These are phyloP conservation scores for Senna siamea DNA, from an alignment of 306 rosid genomes.

Conservation along the genomic window DNA sequence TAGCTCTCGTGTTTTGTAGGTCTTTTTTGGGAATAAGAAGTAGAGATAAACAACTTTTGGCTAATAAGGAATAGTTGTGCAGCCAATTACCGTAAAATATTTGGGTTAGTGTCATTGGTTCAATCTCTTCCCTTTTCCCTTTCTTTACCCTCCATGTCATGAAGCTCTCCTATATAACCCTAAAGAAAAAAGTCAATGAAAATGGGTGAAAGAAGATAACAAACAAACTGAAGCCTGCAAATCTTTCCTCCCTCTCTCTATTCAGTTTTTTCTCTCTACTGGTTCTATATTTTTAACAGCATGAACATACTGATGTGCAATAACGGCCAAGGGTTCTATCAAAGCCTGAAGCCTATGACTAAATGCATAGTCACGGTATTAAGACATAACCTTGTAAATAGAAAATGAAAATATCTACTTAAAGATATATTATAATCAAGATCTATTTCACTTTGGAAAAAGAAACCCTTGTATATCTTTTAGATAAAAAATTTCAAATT, in stretches of 20 bases:
- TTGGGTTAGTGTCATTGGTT: background rate
- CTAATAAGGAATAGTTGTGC: background rate
- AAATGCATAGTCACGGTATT: conserved; percentile 9
- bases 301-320: background rate
- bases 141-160: background rate
- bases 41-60: background rate
- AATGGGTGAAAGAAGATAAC: background rate
- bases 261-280: background rate
- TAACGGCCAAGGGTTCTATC: background rate
- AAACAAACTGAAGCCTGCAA: background rate
- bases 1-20: background rate
- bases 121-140: background rate
- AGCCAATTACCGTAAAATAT: background rate
- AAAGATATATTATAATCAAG: background rate
- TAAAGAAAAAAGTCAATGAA: too few species aligned
- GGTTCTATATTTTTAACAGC: background rate
- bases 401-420: background rate
- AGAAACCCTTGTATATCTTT: background rate
- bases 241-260: background rate
- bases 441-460: conserved; percentile 14
- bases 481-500: too few species aligned
- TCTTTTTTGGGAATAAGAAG: background rate
- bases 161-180: background rate
- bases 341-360: conserved; percentile 19
- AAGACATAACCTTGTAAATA: background rate